phyloP scores from a whole-genome alignment of 2,329 filamentous ascomycete genomes.

The Penicillium oxalicum region DNA sequence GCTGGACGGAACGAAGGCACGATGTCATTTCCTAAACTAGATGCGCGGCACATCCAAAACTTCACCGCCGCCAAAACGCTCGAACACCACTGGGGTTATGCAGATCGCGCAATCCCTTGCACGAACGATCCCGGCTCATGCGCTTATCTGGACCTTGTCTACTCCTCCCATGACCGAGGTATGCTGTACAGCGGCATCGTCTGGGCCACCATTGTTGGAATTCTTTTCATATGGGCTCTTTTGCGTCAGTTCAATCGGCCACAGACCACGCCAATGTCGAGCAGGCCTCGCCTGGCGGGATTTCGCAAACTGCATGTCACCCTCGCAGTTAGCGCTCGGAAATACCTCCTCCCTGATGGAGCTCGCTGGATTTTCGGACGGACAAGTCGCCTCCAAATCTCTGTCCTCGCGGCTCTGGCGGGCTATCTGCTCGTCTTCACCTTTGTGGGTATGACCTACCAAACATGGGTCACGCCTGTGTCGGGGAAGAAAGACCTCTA shows the following conservation, averaged over 20 bases:
- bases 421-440: conserved; percentile 62
- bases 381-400: conserved; percentile 62
- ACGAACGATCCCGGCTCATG: conserved; percentile 54
- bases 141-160: conserved; percentile 53
- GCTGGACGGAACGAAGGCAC: not conserved
- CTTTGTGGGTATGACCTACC: conserved; percentile 64
- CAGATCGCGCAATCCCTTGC: conserved; percentile 50
- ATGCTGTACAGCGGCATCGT: conserved; percentile 54
- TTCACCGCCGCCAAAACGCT: conserved; percentile 34
- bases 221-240: conserved; percentile 42
- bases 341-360: conserved; percentile 57
- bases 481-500: conserved; percentile 48
- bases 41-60: conserved; percentile 44
- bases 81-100: conserved; percentile 54
- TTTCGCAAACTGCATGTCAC: conserved; percentile 9
- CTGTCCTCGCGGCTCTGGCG: conserved; percentile 53
- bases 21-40: conserved; percentile 9
- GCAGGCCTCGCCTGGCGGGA: conserved; percentile 1
- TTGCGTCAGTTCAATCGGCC: conserved; percentile 17
- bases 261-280: conserved; percentile 1
- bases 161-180: conserved; percentile 48
- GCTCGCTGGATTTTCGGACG: conserved; percentile 57
- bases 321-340: conserved; percentile 37
- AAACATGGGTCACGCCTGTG: conserved; percentile 64
- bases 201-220: conserved; percentile 49